phyloP scores from a whole-genome alignment of 257 asterid species.

The Nyctanthes arbortristis region DNA sequence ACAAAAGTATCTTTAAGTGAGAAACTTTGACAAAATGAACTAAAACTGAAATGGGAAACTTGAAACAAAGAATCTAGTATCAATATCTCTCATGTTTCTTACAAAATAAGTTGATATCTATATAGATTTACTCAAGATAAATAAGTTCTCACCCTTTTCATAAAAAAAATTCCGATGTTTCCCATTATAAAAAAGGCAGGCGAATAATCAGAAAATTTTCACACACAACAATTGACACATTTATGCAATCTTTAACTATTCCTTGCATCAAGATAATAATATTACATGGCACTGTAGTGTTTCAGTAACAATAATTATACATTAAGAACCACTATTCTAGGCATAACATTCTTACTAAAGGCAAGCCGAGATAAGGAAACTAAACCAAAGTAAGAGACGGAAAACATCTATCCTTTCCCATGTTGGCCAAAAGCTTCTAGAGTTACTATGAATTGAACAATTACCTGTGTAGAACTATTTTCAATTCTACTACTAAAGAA shows the following conservation, averaged over 20 bases:
- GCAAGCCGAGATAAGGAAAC: neutral
- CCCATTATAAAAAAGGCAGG: slow-evolving; percentile 16
- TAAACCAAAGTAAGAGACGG: neutral
- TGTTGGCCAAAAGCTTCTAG: neutral
- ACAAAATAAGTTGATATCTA: no score
- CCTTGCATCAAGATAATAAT: neutral
- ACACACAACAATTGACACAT: slow-evolving; percentile 16
- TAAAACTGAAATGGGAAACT: no score
- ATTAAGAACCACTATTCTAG: slow-evolving; percentile 1
- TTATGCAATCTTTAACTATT: neutral
- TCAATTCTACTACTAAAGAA: no score
- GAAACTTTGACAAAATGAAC: no score
- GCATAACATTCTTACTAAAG: slow-evolving; percentile 8
- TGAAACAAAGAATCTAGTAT: no score
- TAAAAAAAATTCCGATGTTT: no score
- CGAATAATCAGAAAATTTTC: slow-evolving; percentile 7
- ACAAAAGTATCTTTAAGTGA: no score
- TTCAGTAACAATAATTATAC: slow-evolving; percentile 7
- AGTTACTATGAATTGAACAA: slow-evolving; percentile 7
- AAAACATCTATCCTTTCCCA: neutral
- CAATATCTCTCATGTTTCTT: no score
- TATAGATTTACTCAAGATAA: no score
- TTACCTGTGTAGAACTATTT: slow-evolving; percentile 5
- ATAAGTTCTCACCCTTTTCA: slow-evolving; percentile 14
- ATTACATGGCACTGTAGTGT: neutral